Evolutionary conservation across 441 rosid genomes (phyloP).

Genomic region (Daphne laureola): DNA sequence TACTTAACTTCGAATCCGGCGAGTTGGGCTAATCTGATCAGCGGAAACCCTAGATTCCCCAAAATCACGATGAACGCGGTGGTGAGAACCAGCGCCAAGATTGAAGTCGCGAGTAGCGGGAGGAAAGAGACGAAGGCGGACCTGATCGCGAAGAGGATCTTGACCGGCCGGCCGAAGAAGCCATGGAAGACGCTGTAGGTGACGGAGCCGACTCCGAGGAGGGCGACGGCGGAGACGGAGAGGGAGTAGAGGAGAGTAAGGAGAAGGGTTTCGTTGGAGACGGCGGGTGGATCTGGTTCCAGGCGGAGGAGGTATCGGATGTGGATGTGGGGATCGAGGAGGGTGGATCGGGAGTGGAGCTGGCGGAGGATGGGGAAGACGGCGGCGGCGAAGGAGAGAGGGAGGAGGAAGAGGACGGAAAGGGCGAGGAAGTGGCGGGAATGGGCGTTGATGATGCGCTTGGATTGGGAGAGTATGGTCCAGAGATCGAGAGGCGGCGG

Average conservation of each 20-base stretch:
- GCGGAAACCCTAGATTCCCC: slow-evolving; percentile 21
- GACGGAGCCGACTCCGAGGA: slow-evolving; percentile 54
- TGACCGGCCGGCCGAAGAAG: slow-evolving; percentile 72
- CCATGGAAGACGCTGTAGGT: slow-evolving; percentile 62
- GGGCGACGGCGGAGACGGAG: slow-evolving; percentile 26
- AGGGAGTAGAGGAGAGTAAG: slow-evolving; percentile 19
- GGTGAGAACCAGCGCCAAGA: slow-evolving; percentile 21
- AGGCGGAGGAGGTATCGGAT: slow-evolving; percentile 11
- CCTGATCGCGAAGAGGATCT: slow-evolving; percentile 40
- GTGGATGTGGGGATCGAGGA: slow-evolving; percentile 20
- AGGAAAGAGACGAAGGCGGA: slow-evolving; percentile 47
- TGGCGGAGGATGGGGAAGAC: slow-evolving; percentile 38
- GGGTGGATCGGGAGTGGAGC: slow-evolving; percentile 25
- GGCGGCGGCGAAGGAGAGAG: slow-evolving; percentile 43
- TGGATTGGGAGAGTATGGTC: slow-evolving; percentile 38
- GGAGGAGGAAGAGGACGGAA: slow-evolving; percentile 65
- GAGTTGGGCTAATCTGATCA: slow-evolving; percentile 19
- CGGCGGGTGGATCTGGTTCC: slow-evolving; percentile 2
- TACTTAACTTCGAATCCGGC: slow-evolving; percentile 16
- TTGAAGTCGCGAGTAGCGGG: slow-evolving; percentile 34
- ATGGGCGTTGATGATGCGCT: slow-evolving; percentile 58
- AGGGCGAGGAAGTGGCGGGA: slow-evolving; percentile 81
- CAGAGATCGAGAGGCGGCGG: slow-evolving; percentile 22
- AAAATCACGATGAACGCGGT: slow-evolving; percentile 20
- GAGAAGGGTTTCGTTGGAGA: slow-evolving; percentile 11